Percentiles rank a stretch among this genome's conserved stretches.
These are phyloP conservation scores for Solanum etuberosum DNA, from an alignment of 257 asterid genomes.

Conservation along the genomic window DNA sequence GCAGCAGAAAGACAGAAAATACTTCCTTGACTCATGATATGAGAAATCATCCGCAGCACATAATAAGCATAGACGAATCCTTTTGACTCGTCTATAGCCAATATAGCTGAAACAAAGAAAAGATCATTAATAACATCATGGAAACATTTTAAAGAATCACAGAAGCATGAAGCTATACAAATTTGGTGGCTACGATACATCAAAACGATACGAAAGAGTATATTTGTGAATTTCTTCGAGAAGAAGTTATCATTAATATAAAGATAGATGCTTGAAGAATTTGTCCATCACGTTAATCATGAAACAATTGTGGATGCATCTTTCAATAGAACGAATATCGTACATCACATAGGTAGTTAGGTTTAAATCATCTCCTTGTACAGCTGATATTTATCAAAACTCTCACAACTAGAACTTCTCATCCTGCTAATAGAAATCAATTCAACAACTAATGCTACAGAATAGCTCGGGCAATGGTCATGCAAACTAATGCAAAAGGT, in stretches of 20 bases:
- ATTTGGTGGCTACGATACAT: not conserved
- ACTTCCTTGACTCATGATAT: conserved; percentile 86
- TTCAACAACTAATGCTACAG: not conserved
- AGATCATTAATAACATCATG: not conserved
- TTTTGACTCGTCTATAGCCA: conserved; percentile 57
- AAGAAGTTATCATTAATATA: not conserved
- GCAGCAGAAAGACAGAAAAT: conserved; percentile 84
- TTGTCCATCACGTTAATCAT: not conserved
- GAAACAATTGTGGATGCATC: not conserved
- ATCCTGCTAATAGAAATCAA: not conserved
- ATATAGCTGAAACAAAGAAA: conserved; percentile 45
- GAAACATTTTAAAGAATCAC: not conserved
- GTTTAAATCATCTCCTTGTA: not conserved
- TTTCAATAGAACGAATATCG: not conserved
- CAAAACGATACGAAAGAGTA: not conserved
- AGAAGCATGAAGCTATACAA: not conserved
- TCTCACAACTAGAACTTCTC: not conserved
- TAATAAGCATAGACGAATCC: conserved; percentile 76
- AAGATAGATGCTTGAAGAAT: not conserved
- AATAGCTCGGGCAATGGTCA: not conserved
- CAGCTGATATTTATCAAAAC: not conserved
- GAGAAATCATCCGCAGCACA: conserved; percentile 52
- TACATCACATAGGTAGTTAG: not conserved
- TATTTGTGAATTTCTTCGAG: not conserved
- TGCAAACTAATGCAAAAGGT: not conserved